Conservation (phyloP, 1,139 yeast species). For the Yamadazyma triangularis region DNA sequence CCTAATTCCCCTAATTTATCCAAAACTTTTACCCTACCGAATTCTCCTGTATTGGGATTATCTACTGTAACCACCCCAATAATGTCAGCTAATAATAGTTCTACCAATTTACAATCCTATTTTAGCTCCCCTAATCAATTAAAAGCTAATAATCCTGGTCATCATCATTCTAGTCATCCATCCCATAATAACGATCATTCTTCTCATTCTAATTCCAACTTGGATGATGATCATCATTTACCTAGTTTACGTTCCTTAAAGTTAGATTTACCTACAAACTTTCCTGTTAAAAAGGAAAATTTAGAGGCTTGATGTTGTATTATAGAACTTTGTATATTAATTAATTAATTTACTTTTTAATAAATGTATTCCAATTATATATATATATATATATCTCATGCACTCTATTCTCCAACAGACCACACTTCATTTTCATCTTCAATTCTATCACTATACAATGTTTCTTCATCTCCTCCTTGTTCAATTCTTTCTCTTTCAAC, state of each 20-base stretch:
- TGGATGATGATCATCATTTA: slow-evolving; percentile 16
- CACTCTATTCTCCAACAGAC: slow-evolving; percentile 64
- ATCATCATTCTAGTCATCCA: slow-evolving; percentile 1
- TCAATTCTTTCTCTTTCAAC: slow-evolving; percentile 83
- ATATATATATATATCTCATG: no score
- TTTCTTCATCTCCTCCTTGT: slow-evolving; percentile 89
- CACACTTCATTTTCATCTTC: slow-evolving; percentile 87
- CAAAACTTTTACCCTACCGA: slow-evolving; percentile 49
- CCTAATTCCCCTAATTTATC: slow-evolving; percentile 54
- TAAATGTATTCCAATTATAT: no score
- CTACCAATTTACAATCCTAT: slow-evolving; percentile 33
- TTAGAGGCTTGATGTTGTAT: slow-evolving; percentile 1
- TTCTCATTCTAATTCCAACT: slow-evolving; percentile 32
- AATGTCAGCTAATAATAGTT: slow-evolving; percentile 40
- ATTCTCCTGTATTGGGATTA: slow-evolving; percentile 53
- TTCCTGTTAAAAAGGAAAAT: slow-evolving; percentile 16
- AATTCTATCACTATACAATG: slow-evolving; percentile 76
- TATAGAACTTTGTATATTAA: slow-evolving; percentile 2
- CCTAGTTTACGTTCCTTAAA: slow-evolving; percentile 45
- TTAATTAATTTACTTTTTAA: no score
- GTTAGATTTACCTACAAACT: slow-evolving; percentile 43
- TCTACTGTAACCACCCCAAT: slow-evolving; percentile 42
- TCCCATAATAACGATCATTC: slow-evolving; percentile 16
- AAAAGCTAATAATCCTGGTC: slow-evolving; percentile 1
- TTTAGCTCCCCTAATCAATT: slow-evolving; percentile 9